Evolutionary conservation across 2,329 filamentous ascomycete species (phyloP), one percentile per base, ranked within the genome.

Genomic region (Penicillium sp.): DNA sequence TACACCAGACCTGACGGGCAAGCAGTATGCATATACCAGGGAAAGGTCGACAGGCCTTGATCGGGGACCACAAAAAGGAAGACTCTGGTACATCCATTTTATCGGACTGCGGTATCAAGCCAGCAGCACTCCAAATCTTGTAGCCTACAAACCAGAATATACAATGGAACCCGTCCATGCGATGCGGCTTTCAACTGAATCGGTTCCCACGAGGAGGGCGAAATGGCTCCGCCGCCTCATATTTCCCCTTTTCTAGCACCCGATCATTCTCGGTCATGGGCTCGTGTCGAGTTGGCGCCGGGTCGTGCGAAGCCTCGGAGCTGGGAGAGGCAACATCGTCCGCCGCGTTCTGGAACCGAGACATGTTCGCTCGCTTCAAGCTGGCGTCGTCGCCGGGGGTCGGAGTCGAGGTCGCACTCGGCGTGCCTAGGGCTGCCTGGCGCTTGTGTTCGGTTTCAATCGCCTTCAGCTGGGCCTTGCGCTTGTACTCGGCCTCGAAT

Each of bases 271-370:
- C 85, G 28, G 79, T 86, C 50, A 82, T 75, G 2, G 87, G 85
- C 45, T 84, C 86, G 68, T 94, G 89, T 51, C 82, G 75, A 37
- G 87, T 94, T 7, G 89, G 84, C 9, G 90, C 89, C n/a, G 88
- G 88, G 68, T 95, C 90, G 48, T 73, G 72, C 58, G 77, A 80
- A 20, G 82, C 80, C 68, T 93, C 86, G 57, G 80, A 76, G 62
- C 84, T 87, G 15, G 87, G 86, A 56, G 78, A 83, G 36, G 76
- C 76, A 30, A 79, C 74, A 45, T 80, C 75, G 45, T 63, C 59
- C 26, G 56, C 33, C 14, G 56, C 53, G 38, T 58, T 50, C 44
- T 63, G 44, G 50, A 57, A 45, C 44, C 50, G 45, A 34, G 54
- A 34, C 48, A 58, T 46, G 43, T 62, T 56, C 48, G 66, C 55